Conservation (phyloP, 768 basidiomycete species). For the Suillus subalutaceus region DNA sequence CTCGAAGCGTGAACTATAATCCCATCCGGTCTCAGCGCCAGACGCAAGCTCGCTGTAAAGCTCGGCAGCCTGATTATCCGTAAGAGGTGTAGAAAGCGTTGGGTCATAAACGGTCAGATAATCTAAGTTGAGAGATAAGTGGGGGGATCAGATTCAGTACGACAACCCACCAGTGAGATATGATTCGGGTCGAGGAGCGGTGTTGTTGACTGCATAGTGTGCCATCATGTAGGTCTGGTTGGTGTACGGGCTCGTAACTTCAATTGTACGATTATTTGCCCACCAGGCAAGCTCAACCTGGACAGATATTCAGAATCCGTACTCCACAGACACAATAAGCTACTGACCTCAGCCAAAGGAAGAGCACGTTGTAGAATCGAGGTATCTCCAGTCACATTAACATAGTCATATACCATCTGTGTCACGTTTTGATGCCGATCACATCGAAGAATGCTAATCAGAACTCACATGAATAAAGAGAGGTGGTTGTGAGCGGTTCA, state of each 20-base stretch:
- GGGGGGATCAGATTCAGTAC: constrained; percentile 1
- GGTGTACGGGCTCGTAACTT: constrained; percentile 71
- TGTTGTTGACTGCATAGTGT: constrained; percentile 79
- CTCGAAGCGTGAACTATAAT: constrained; percentile 49
- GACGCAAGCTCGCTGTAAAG: constrained; percentile 89
- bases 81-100: constrained; percentile 53
- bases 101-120: constrained; percentile 78
- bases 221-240: constrained; percentile 66
- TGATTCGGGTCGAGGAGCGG: constrained; percentile 88
- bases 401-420: constrained; percentile 90
- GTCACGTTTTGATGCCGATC: background rate
- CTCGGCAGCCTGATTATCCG: constrained; percentile 56
- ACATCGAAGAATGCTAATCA: background rate
- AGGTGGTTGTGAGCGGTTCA: constrained; percentile 92
- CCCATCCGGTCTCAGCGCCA: constrained; percentile 79
- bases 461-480: constrained; percentile 73
- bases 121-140: constrained; percentile 46
- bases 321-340: background rate
- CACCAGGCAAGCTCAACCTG: constrained; percentile 87
- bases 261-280: constrained; percentile 68
- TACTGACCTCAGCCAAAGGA: constrained; percentile 75
- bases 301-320: background rate
- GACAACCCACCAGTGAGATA: constrained; percentile 57
- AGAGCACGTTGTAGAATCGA: constrained; percentile 78
- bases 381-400: constrained; percentile 69